These are phyloP conservation scores for Rutstroemia sydowiana DNA, from an alignment of 2,329 filamentous ascomycete species.

Conservation along the genomic window DNA sequence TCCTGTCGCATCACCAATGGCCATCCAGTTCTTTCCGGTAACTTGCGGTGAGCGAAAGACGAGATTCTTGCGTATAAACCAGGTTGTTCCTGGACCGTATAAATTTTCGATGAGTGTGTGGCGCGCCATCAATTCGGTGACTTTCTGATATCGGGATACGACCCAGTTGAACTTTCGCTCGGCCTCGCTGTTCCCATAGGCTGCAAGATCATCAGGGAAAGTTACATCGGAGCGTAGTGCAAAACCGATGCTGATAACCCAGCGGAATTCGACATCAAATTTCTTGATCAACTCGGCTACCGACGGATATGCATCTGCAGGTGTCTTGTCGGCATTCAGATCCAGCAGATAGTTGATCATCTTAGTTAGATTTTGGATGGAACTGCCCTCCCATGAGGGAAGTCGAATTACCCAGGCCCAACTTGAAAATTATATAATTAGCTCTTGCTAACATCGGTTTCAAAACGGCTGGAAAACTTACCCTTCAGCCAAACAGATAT, in stretches of 20 bases:
- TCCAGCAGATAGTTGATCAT: conserved; percentile 27
- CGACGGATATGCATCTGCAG: conserved; percentile 19
- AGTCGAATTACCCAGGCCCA: conserved; percentile 27
- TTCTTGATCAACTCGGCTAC: conserved; percentile 18
- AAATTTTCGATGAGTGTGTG: conserved; percentile 17
- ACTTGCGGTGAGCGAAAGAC: conserved; percentile 20
- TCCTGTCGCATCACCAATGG: conserved; percentile 26
- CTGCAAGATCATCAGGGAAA: conserved; percentile 19
- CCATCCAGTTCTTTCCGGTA: conserved; percentile 22
- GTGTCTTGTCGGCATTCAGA: conserved; percentile 14
- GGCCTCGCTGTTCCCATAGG: conserved; percentile 22
- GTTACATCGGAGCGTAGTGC: conserved; percentile 18
- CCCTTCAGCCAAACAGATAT: conserved; percentile 26
- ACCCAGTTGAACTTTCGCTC: conserved; percentile 27
- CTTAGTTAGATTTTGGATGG: conserved; percentile 21
- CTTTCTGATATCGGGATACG: conserved; percentile 17
- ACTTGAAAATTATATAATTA: neutral
- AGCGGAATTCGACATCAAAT: conserved; percentile 22
- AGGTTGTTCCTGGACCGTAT: conserved; percentile 22
- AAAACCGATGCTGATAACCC: conserved; percentile 24
- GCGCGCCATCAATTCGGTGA: conserved; percentile 22
- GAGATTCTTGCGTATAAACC: conserved; percentile 22
- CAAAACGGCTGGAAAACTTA: neutral
- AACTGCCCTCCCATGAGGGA: conserved; percentile 23
- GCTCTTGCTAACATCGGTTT: neutral